These are phyloP conservation scores for Phytophthora pisi DNA, from an alignment of 352 stramenopile genomes.

Conservation along the genomic window DNA sequence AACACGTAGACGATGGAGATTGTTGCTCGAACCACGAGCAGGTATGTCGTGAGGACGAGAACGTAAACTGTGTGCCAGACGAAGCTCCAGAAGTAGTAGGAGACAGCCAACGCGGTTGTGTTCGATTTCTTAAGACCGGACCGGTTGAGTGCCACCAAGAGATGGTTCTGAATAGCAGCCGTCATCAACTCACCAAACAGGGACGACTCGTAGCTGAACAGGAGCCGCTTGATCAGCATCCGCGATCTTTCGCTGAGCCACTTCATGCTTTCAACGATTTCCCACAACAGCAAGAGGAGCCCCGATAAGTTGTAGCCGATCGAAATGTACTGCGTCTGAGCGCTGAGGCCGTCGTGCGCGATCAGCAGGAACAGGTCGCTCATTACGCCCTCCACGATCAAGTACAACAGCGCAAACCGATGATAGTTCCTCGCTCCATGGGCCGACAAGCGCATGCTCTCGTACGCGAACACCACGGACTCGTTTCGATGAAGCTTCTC, in stretches of 20 bases:
- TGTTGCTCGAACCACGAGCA: not conserved
- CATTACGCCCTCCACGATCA: slow-evolving; percentile 19
- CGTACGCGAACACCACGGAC: slow-evolving; percentile 13
- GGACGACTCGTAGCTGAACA: slow-evolving; percentile 14
- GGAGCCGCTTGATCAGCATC: slow-evolving; percentile 3
- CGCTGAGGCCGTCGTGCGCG: not conserved
- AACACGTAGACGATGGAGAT: not conserved
- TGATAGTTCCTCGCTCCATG: slow-evolving; percentile 16
- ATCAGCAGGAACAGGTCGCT: slow-evolving; percentile 12
- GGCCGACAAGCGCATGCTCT: slow-evolving; percentile 8
- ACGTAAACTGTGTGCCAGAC: not conserved
- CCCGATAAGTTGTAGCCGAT: not conserved
- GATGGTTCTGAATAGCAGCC: slow-evolving; percentile 6
- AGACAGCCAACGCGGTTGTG: slow-evolving; percentile 2
- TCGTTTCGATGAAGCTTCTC: slow-evolving; percentile 6
- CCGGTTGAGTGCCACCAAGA: slow-evolving; percentile 9
- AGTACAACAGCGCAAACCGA: slow-evolving; percentile 14
- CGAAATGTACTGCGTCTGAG: not conserved
- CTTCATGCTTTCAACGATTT: not conserved
- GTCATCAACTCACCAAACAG: slow-evolving; percentile 9
- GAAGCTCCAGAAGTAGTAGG: slow-evolving; percentile 8
- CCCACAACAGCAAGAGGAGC: not conserved
- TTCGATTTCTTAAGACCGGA: slow-evolving; percentile 8
- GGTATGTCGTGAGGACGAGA: not conserved
- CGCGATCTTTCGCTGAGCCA: not conserved